Evolutionary conservation across 768 basidiomycete genomes (phyloP).

Genomic region (Favolaschia claudopus): DNA sequence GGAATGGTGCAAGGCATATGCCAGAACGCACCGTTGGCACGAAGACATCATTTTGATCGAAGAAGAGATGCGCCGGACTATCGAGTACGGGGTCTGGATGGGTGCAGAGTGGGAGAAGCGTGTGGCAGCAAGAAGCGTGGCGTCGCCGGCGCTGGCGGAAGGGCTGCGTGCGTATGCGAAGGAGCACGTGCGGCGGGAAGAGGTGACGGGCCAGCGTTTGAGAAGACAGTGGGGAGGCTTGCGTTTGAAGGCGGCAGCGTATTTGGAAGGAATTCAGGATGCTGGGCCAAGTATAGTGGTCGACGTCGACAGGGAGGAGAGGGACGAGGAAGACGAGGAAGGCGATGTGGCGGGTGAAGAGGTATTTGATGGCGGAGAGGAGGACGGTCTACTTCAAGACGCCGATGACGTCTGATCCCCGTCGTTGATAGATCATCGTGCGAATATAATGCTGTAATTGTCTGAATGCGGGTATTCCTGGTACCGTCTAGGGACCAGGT

Average conservation of each 20-base stretch:
- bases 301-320: not conserved
- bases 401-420: too few species aligned
- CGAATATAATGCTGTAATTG: too few species aligned
- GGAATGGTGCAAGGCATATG: constrained; percentile 10
- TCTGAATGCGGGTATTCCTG: too few species aligned
- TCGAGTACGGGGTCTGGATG: not conserved
- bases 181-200: not conserved
- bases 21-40: constrained; percentile 6
- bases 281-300: not conserved
- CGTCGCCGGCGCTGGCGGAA: not conserved
- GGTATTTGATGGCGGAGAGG: too few species aligned
- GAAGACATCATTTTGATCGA: constrained; percentile 12
- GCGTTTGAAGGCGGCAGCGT: not conserved
- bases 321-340: not conserved
- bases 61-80: constrained; percentile 11
- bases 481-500: too few species aligned
- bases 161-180: not conserved
- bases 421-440: too few species aligned
- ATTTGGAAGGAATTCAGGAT: not conserved
- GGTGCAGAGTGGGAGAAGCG: not conserved
- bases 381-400: too few species aligned
- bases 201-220: not conserved
- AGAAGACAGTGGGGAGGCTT: not conserved
- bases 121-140: not conserved
- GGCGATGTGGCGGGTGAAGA: not conserved